These are phyloP conservation scores for Linnemannia zychae DNA, from an alignment of 192 early-diverging fungal species.

Conservation along the genomic window DNA sequence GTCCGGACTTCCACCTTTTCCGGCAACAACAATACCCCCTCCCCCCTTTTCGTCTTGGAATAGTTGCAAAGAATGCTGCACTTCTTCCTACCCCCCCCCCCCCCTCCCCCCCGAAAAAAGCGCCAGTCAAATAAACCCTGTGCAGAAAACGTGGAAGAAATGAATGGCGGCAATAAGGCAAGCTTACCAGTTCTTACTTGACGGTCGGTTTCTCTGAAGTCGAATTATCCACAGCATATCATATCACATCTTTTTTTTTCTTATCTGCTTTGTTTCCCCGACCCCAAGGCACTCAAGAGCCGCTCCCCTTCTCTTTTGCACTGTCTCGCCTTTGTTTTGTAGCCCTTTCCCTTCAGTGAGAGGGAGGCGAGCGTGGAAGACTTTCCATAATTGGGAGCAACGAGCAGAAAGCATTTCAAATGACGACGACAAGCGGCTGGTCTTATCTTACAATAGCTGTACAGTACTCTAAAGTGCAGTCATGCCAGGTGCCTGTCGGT, in stretches of 20 bases:
- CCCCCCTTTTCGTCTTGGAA: too few relatives aligned
- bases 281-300: not conserved
- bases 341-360: not conserved
- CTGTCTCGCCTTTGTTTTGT: not conserved
- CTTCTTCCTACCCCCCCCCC: too few relatives aligned
- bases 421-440: not conserved
- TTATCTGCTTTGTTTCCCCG: not conserved
- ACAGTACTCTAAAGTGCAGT: too few relatives aligned
- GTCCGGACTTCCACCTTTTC: too few relatives aligned
- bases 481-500: not conserved
- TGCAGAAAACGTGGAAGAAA: too few relatives aligned
- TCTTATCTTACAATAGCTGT: not conserved
- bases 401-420: not conserved
- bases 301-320: not conserved
- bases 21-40: too few relatives aligned
- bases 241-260: not conserved
- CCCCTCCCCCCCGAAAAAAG: too few relatives aligned
- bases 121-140: too few relatives aligned
- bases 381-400: not conserved
- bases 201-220: not conserved
- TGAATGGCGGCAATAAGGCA: too few relatives aligned
- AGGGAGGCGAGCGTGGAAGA: not conserved
- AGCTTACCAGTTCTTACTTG: too few relatives aligned
- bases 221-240: not conserved
- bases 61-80: too few relatives aligned